Base-by-base conservation (phyloP, 177 flowering plant genomes). In the Vitis hybrid region DNA sequence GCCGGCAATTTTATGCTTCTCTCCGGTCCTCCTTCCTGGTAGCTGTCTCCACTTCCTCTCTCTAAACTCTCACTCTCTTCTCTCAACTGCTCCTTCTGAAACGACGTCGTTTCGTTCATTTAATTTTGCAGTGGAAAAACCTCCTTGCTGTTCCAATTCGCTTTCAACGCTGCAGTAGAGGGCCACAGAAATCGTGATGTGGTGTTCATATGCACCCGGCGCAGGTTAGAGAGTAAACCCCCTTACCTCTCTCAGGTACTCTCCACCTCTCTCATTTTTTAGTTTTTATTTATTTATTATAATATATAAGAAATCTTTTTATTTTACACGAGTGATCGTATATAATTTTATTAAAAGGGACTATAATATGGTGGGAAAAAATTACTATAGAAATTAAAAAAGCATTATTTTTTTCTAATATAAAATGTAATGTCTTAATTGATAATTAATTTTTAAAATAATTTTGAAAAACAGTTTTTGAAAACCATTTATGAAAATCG, bases 111-210 rank as follows among this genome's bases (percentile, higher is more conserved):
- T 10, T 17, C 39, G 13, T 32, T 19, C 15, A 0, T 32, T 21
- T 39, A 4, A 55, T 12, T 1, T 70, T 67, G 60, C 86, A 92
- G 98, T 9, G 99, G 99, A 59, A 94, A 94, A 76, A 93, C 99
- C n/a, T 94, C 99, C 1, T 71, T 94, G 55, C 88, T 89, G 1
- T 93, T 93, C 80, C 99, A 94, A 76, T 94, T 84, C 74, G 97
- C 97, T 17, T 74, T 85, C 60, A 95, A 93, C 79, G 59, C 75
- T 6, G 89, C 87, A 8, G 8, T 59, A 23, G 65, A 74, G 9
- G 60, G 45, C 45, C 55, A 50, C n/a, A 15, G 71, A 56, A 51
- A 70, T 56, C 68, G 67, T 1, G 48, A 59, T 0, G 97, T 91
- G 5, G 85, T 90, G n/a, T 89, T 93, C 84, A 80, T 94, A 17